A percentile compares a stretch with the other conserved stretches of the same genome.
Evolutionary conservation across 1,284 basidiomycete genomes (phyloP).

Genomic region (Singerocomus inundabilis): DNA sequence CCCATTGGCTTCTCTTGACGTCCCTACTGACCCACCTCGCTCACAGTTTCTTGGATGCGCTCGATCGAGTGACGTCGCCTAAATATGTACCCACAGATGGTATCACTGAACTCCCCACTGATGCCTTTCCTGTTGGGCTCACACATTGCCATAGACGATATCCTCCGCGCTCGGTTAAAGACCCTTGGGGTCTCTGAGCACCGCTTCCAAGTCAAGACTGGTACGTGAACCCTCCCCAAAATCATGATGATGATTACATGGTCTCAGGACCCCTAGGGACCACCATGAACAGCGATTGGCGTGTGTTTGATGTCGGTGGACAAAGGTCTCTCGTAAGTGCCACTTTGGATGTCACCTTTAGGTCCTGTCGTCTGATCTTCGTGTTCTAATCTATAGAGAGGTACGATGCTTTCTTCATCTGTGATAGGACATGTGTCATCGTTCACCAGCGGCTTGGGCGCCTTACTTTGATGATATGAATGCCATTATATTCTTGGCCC

Average conservation of each 20-base stretch:
- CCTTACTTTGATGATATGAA: constrained; percentile 55
- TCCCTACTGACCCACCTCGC: constrained; percentile 1
- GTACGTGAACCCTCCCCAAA: constrained; percentile 18
- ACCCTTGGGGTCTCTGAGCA: constrained; percentile 43
- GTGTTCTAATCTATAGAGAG: constrained; percentile 19
- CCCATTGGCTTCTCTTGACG: neutral
- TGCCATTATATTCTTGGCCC: constrained; percentile 63
- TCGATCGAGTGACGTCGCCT: constrained; percentile 41
- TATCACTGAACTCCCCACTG: constrained; percentile 13
- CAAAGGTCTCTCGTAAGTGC: constrained; percentile 36
- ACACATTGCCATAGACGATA: constrained; percentile 26
- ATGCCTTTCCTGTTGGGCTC: neutral
- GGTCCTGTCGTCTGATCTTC: neutral
- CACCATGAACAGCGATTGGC: constrained; percentile 36
- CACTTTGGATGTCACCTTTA: neutral
- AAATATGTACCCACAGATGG: constrained; percentile 46
- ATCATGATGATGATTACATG: constrained; percentile 3
- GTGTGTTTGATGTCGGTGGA: constrained; percentile 38
- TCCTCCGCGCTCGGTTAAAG: constrained; percentile 38
- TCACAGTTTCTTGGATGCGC: constrained; percentile 43
- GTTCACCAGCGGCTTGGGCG: constrained; percentile 32
- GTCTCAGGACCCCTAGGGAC: constrained; percentile 28
- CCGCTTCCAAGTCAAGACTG: constrained; percentile 36
- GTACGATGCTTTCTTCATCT: constrained; percentile 14
- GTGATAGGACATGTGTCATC: neutral